Evolutionary conservation across 345 rosid species (phyloP).

Genomic region (Erodium maritimum): DNA sequence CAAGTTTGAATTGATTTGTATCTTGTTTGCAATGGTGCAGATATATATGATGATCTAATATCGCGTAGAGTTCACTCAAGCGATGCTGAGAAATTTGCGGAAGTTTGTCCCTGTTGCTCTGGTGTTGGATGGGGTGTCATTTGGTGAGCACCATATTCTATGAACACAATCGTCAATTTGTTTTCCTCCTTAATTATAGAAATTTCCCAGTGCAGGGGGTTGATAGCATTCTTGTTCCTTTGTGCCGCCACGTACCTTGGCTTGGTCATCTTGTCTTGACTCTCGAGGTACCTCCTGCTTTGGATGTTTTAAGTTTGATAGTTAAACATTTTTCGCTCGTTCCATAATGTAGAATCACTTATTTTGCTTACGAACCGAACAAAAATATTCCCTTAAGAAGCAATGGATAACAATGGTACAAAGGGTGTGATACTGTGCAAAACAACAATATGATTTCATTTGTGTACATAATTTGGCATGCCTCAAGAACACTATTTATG

Average conservation of each 20-base stretch:
- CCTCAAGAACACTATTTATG: too few species aligned
- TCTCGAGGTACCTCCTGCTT: conserved; percentile 24
- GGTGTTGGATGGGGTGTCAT: conserved; percentile 63
- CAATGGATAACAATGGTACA: too few species aligned
- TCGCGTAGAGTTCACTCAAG: conserved; percentile 59
- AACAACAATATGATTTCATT: too few species aligned
- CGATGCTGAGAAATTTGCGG: conserved; percentile 69
- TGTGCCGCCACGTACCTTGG: conserved; percentile 48
- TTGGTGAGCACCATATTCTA: conserved; percentile 30
- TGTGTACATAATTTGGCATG: too few species aligned
- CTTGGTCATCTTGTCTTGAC: conserved; percentile 43
- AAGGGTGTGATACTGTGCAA: too few species aligned
- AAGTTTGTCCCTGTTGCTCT: conserved; percentile 57
- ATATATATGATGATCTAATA: conserved; percentile 62
- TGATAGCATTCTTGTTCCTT: conserved; percentile 45
- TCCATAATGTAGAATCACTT: too few species aligned
- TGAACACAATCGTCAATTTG: conserved; percentile 8
- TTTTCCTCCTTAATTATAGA: conserved; percentile 8
- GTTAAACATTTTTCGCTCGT: too few species aligned
- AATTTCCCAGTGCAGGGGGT: conserved; percentile 31
- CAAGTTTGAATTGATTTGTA: not conserved
- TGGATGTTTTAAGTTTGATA: too few species aligned
- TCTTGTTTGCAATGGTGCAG: conserved; percentile 17
- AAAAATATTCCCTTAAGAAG: too few species aligned
- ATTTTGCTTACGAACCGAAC: too few species aligned